Evolutionary conservation across 306 rosid species (phyloP).

Genomic region (Vachellia pachyceras): DNA sequence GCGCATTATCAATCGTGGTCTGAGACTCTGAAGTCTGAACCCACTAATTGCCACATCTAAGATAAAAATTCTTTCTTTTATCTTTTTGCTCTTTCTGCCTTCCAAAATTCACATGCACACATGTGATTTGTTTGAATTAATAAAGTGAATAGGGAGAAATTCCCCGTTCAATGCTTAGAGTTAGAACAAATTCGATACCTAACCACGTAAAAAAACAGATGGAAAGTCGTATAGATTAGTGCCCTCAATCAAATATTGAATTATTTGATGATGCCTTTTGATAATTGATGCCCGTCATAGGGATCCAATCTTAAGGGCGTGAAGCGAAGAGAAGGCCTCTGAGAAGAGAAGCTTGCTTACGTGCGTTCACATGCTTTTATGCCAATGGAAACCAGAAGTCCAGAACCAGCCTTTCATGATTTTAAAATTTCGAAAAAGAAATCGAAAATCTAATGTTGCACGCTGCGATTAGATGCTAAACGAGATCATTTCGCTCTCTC

Average conservation of each 20-base stretch:
- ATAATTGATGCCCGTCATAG: background rate
- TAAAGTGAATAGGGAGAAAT: slow-evolving; percentile 21
- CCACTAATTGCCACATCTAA: slow-evolving; percentile 66
- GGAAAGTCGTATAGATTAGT: slow-evolving; percentile 74
- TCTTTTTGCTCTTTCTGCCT: slow-evolving; percentile 22
- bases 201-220: slow-evolving; percentile 46
- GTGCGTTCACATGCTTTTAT: slow-evolving; percentile 64
- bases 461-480: slow-evolving; percentile 42
- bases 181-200: slow-evolving; percentile 40
- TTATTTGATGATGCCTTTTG: slow-evolving; percentile 18
- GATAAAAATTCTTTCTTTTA: background rate
- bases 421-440: too few species aligned
- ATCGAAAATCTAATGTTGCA: slow-evolving; percentile 37
- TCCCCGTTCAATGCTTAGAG: slow-evolving; percentile 32
- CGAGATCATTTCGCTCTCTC: slow-evolving; percentile 50
- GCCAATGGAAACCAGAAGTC: slow-evolving; percentile 47
- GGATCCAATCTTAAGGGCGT: slow-evolving; percentile 21
- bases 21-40: slow-evolving; percentile 43
- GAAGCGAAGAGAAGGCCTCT: slow-evolving; percentile 19
- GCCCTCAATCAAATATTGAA: slow-evolving; percentile 40
- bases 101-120: slow-evolving; percentile 80
- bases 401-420: slow-evolving; percentile 48
- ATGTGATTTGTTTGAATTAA: slow-evolving; percentile 47
- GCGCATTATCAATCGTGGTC: slow-evolving; percentile 62
- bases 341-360: slow-evolving; percentile 46